Percentiles rank a stretch among this genome's conserved stretches.
phyloP scores from a whole-genome alignment of 805 yeast species.

The Ogataea dorogensis region DNA sequence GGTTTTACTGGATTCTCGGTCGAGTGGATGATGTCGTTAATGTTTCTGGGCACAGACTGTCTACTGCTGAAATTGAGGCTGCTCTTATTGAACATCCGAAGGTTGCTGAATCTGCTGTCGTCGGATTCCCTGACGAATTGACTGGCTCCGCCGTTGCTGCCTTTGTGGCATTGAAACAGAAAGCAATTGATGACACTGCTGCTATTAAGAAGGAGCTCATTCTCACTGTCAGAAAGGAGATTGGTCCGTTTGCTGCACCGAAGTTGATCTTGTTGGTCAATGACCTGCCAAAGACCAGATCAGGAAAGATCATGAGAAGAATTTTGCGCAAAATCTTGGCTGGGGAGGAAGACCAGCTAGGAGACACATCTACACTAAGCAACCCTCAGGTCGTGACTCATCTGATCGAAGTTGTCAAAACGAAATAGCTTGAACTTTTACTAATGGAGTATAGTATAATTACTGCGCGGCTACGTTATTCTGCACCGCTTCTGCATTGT shows the following conservation, averaged over 20 bases:
- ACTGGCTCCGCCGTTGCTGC: constrained; percentile 89
- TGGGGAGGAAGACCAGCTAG: constrained; percentile 76
- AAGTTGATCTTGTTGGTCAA: constrained; percentile 67
- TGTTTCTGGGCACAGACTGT: constrained; percentile 81
- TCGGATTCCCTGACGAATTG: constrained; percentile 77
- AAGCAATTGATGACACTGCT: constrained; percentile 43
- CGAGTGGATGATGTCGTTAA: constrained; percentile 88
- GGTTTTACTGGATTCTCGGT: constrained; percentile 82
- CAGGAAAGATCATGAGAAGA: constrained; percentile 87
- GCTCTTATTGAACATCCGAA: constrained; percentile 69
- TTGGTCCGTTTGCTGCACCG: constrained; percentile 87
- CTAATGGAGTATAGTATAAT: background rate
- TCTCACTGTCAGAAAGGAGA: constrained; percentile 70
- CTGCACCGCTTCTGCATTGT: no score
- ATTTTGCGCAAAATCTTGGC: constrained; percentile 74
- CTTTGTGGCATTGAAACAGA: constrained; percentile 69
- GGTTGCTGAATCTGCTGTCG: constrained; percentile 80
- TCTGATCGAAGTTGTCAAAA: constrained; percentile 52
- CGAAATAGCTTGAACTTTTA: constrained; percentile 6
- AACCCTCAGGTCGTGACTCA: constrained; percentile 73
- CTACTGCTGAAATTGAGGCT: constrained; percentile 88
- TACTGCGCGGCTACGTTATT: constrained; percentile 5
- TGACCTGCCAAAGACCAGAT: constrained; percentile 83
- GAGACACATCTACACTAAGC: constrained; percentile 74
- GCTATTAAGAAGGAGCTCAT: constrained; percentile 62